Base-by-base conservation (phyloP, 345 rosid species). In the Eucalyptus coolabah region DNA sequence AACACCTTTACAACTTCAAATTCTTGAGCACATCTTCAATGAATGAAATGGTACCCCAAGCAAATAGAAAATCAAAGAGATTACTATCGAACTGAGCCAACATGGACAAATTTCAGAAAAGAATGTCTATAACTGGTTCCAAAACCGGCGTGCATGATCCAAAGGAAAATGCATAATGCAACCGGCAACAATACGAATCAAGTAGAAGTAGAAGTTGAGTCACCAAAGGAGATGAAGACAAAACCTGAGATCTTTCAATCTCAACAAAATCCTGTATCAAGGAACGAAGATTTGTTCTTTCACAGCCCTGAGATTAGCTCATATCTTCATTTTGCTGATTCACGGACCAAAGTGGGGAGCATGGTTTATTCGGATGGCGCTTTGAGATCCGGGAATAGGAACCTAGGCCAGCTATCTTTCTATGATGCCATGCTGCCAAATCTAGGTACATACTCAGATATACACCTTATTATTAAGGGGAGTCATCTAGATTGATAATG, bases 101-200 rank as follows among this genome's bases (percentile, higher is more conserved):
- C 99, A 97, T 19, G 99, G 99, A 86, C 97, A 95, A 91, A 98
- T 98, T 90, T 95, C 98, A 16, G 99, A 98, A 53, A 94, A 96
- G 13, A 97, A 97, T 91, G 99, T 98, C 86, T 96, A 96, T 88
- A 97, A 98, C 89, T 97, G 99, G 99, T 98, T 98, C 89, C 99
- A 92, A 92, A 98, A 98, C 45, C 91, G 99, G 91, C 97, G 99
- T 72, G 99, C 99, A 59, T 91, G 98, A 23, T 98, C 99, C 5
- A 98, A 98, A 96, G 98, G 93, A 97, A 97, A 86, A 98, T 95
- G 82, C 83, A 92, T 1, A 96, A 93, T 89, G 88, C 91, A 49
- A 91, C 94, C 65, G 90, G 95, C 54, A 93, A 91, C 92, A 96
- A 97, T 87, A 93, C 91, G 99, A 96, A 88, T 96, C 99, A 97